These are phyloP conservation scores for Recurvomyces mirabilis DNA, from an alignment of 495 filamentous ascomycete species.

Conservation along the genomic window DNA sequence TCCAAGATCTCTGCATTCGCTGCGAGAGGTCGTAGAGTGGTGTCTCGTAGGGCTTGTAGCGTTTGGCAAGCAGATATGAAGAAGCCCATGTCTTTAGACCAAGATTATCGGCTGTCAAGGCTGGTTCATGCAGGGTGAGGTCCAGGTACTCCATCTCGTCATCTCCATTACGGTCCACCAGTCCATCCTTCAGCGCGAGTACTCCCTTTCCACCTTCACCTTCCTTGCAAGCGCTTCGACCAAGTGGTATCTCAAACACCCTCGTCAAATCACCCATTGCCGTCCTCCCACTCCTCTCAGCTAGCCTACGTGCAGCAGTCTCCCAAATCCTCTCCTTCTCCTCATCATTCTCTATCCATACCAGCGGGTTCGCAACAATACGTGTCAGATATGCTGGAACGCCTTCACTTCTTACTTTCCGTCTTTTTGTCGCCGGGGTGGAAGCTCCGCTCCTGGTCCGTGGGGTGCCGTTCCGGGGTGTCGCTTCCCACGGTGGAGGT, in stretches of 20 bases:
- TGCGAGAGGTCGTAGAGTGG: constrained; percentile 2
- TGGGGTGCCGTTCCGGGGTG: constrained; percentile 3
- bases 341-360: constrained; percentile 64
- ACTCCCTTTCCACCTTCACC: neutral
- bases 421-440: neutral
- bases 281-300: constrained; percentile 73
- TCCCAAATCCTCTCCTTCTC: constrained; percentile 68
- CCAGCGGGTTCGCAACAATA: constrained; percentile 61
- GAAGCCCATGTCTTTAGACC: constrained; percentile 74
- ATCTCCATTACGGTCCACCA: too few relatives aligned
- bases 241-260: constrained; percentile 54
- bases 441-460: neutral
- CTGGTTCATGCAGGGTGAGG: constrained; percentile 72
- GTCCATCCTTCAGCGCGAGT: too few relatives aligned
- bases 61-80: constrained; percentile 72
- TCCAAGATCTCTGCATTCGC: constrained; percentile 39
- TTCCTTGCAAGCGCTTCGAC: constrained; percentile 7
- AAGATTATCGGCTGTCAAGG: constrained; percentile 74
- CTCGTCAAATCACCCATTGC: constrained; percentile 73
- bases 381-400: constrained; percentile 53
- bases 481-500: constrained; percentile 35
- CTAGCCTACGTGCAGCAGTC: constrained; percentile 60
- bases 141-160: constrained; percentile 34
- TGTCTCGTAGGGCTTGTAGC: constrained; percentile 46
- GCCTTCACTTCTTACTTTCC: constrained; percentile 28